Evolutionary conservation across 192 early-diverging fungal species (phyloP), one percentile per base, ranked within the genome.

Genomic region (Rhizoclosmatium sp.): DNA sequence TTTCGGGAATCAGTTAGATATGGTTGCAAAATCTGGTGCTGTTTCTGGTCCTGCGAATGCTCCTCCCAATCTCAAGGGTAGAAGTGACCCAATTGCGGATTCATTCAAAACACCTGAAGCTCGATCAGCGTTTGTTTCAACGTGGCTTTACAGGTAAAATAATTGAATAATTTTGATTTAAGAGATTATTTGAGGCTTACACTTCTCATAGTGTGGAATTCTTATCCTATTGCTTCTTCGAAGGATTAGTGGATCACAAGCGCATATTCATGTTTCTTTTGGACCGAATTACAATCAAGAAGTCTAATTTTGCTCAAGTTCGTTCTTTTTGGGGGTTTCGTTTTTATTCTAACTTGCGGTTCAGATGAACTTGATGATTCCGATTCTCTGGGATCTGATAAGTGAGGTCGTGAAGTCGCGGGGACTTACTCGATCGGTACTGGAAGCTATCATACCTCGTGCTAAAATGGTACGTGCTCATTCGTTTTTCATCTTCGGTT

Each of bases 361-460:
- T 56, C 9, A 75, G 46, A 59, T 75, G 59, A 62, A 62, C 21
- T 62, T 75, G n/a, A 21, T 75, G 72, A 42, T 75, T 41, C 72
- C 72, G 56, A 56, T 75, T 5, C 10, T 75, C 21, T 75, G 72
- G 72, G 62, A 75, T 21, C 45, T 75, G 4, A 19, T 75, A 4
- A 44, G 61, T 21, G 72, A 75, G 23, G 59, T 75, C 12, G 61
- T 48, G 0, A 75, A 75, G 42, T 75, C 72, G 16, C 19, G 59
- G n/a, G 42, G 7, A 1, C 72, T 75, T 21, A 75, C 72, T 23
- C 56, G 72, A 14, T 46, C 12, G 23, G 16, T 64, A 9, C 45
- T 75, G 56, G 72, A 75, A n/a, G 56, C 72, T 14, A 64, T 75
- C 10, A 75, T 75, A 23, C 61, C 72, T n/a, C 39, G 72, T 10